A percentile compares a stretch with the other conserved stretches of the same genome.
phyloP scores from a whole-genome alignment of 2,329 filamentous ascomycete genomes.

The Trichoderma cornu-damae region DNA sequence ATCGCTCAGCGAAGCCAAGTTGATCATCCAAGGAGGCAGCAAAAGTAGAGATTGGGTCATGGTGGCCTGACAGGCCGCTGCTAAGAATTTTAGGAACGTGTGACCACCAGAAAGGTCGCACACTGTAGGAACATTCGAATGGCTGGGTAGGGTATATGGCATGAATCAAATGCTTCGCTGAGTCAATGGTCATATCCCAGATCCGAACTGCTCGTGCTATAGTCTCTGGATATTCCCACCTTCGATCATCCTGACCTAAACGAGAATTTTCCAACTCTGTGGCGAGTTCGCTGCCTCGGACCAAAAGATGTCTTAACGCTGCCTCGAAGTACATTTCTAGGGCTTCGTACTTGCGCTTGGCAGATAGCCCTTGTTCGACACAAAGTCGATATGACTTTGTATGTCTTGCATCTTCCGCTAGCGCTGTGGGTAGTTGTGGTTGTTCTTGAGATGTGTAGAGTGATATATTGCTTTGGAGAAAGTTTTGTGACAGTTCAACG shows the following conservation, averaged over 20 bases:
- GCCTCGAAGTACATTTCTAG: conserved; percentile 33
- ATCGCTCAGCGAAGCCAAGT: conserved; percentile 29
- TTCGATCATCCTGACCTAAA: conserved; percentile 1
- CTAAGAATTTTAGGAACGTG: conserved; percentile 35
- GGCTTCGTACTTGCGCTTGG: conserved; percentile 25
- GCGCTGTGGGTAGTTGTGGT: conserved; percentile 30
- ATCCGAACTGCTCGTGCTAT: conserved; percentile 24
- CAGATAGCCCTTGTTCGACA: conserved; percentile 24
- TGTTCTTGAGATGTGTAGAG: conserved; percentile 25
- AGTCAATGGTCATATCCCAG: conserved; percentile 36
- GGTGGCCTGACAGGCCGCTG: conserved; percentile 27
- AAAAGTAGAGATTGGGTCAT: conserved; percentile 29
- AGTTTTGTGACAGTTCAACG: conserved; percentile 52
- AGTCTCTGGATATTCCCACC: conserved; percentile 17
- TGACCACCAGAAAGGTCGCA: conserved; percentile 40
- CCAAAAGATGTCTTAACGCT: conserved; percentile 24
- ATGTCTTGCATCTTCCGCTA: conserved; percentile 31
- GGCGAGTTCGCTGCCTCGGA: conserved; percentile 21
- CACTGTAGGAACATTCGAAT: conserved; percentile 32
- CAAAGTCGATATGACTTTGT: conserved; percentile 31
- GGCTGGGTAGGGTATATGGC: conserved; percentile 33
- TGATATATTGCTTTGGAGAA: conserved; percentile 48
- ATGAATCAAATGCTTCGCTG: conserved; percentile 34
- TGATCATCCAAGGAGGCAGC: conserved; percentile 27
- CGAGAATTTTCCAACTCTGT: conserved; percentile 19